Conservation (phyloP, 352 stramenopile genomes). For the Phytopythium kandeliae region DNA sequence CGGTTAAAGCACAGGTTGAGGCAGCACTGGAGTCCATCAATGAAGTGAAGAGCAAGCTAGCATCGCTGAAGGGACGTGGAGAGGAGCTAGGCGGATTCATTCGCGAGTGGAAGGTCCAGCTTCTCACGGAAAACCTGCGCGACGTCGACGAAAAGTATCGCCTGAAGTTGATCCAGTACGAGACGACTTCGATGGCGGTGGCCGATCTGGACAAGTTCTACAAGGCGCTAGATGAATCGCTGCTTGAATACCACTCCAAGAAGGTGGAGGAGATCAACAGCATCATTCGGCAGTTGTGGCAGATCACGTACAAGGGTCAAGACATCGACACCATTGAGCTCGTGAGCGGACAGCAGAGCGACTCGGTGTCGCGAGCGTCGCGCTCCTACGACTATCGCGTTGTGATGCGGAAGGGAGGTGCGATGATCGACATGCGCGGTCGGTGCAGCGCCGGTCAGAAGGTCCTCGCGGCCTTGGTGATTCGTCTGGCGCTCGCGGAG, state of each 20-base stretch:
- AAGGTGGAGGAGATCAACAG: slow-evolving; percentile 99
- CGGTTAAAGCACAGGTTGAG: slow-evolving; percentile 42
- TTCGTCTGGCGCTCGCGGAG: slow-evolving; percentile 97
- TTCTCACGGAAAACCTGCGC: slow-evolving; percentile 73
- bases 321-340: slow-evolving; percentile 99
- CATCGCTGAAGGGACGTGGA: slow-evolving; percentile 40
- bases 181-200: slow-evolving; percentile 95
- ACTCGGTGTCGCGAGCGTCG: slow-evolving; percentile 39
- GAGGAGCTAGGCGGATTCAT: slow-evolving; percentile 49
- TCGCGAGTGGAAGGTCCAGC: slow-evolving; percentile 54
- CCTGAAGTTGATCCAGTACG: slow-evolving; percentile 92
- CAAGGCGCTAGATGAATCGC: slow-evolving; percentile 91
- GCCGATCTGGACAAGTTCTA: slow-evolving; percentile 98
- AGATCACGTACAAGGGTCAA: slow-evolving; percentile 98
- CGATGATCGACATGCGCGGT: slow-evolving; percentile 98
- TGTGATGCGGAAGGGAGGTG: slow-evolving; percentile 97
- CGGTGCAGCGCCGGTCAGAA: slow-evolving; percentile 98
- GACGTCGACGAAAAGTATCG: slow-evolving; percentile 94
- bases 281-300: slow-evolving; percentile 97
- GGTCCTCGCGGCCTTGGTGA: slow-evolving; percentile 93
- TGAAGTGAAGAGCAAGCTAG: slow-evolving; percentile 25
- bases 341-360: slow-evolving; percentile 89
- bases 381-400: slow-evolving; percentile 99
- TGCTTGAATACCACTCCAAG: slow-evolving; percentile 97
- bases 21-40: slow-evolving; percentile 23